phyloP scores from a whole-genome alignment of 345 rosid genomes.

The Clarkia xantiana region DNA sequence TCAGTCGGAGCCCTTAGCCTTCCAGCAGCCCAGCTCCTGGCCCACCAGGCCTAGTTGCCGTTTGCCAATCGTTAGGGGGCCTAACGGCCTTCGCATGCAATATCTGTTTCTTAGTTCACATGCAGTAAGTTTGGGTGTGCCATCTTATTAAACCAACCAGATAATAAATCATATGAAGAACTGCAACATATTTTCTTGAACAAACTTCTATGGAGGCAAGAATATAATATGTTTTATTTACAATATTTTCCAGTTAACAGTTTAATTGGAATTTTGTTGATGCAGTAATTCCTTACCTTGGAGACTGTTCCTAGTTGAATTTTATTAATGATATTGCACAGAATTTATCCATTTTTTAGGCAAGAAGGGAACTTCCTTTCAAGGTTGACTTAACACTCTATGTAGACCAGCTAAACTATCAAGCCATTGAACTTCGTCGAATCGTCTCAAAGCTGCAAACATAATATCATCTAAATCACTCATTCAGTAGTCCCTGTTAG shows the following conservation, averaged over 20 bases:
- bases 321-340: conserved; percentile 73
- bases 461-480: not conserved
- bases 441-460: conserved; percentile 58
- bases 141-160: conserved; percentile 27
- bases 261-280: too few species aligned
- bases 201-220: too few species aligned
- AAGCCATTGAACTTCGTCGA: conserved; percentile 65
- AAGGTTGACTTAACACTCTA: conserved; percentile 37
- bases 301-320: conserved; percentile 73
- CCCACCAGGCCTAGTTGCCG: too few species aligned
- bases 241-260: too few species aligned
- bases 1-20: too few species aligned
- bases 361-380: conserved; percentile 78
- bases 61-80: too few species aligned
- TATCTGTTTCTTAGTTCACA: conserved; percentile 45
- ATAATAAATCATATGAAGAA: not conserved
- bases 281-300: conserved; percentile 28
- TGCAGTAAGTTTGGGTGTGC: conserved; percentile 52
- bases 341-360: conserved; percentile 71
- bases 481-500: too few species aligned
- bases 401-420: conserved; percentile 50
- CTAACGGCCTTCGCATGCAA: too few species aligned
- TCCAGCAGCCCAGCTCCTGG: too few species aligned
- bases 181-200: too few species aligned
- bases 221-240: too few species aligned